Percentiles rank a stretch among this genome's conserved stretches.
Evolutionary conservation across 768 basidiomycete genomes (phyloP).

Genomic region (Clitopilus passeckerianus): DNA sequence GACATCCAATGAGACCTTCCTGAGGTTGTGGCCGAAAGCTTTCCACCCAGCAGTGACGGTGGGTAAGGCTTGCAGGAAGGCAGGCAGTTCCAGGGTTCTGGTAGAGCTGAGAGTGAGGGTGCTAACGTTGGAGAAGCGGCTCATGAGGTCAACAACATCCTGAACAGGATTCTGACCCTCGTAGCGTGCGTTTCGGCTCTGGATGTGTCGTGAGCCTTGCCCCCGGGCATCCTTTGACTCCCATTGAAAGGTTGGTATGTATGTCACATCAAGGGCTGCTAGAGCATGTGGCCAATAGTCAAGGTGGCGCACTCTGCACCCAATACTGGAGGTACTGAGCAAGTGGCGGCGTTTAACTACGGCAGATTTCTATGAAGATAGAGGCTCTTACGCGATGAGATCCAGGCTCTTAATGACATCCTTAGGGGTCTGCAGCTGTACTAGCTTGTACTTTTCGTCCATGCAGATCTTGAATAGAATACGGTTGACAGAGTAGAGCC

Average conservation of each 20-base stretch:
- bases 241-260: not conserved
- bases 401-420: not conserved
- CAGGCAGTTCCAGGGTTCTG: not conserved
- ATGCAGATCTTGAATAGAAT: slow-evolving; percentile 11
- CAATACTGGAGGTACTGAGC: not conserved
- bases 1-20: slow-evolving; percentile 12
- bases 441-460: slow-evolving; percentile 7
- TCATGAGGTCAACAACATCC: not conserved
- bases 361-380: not conserved
- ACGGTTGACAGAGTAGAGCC: slow-evolving; percentile 11
- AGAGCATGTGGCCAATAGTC: not conserved
- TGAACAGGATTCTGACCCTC: not conserved
- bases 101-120: not conserved
- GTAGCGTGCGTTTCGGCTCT: not conserved
- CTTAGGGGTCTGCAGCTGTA: not conserved
- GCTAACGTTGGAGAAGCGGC: not conserved
- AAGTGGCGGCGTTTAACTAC: not conserved
- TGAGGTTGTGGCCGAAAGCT: slow-evolving; percentile 14
- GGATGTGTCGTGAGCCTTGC: not conserved
- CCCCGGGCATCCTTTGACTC: not conserved
- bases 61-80: slow-evolving; percentile 1
- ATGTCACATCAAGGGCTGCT: not conserved
- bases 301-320: not conserved
- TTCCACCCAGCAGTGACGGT: slow-evolving; percentile 14
- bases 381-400: not conserved